Conservation (phyloP, 768 basidiomycete species). For the Leccinum olivaceopallidum region DNA sequence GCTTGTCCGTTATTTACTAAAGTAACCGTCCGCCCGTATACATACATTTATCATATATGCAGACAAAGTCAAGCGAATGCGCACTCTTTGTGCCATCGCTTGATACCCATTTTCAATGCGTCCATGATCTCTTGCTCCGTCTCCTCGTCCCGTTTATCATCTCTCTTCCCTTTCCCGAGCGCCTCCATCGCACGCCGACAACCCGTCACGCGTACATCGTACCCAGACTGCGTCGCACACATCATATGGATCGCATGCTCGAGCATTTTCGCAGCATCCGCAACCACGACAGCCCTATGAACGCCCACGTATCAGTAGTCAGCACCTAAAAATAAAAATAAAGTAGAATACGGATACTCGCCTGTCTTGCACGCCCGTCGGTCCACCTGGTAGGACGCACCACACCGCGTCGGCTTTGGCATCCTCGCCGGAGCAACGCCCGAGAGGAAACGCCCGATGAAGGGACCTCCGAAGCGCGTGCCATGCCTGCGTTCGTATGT, state of each 20-base stretch:
- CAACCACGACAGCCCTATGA: slow-evolving; percentile 43
- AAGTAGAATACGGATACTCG: slow-evolving; percentile 3
- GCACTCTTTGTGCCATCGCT: slow-evolving; percentile 8
- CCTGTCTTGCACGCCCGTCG: slow-evolving; percentile 25
- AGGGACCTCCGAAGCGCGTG: slow-evolving; percentile 42
- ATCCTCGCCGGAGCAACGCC: neutral
- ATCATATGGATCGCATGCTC: slow-evolving; percentile 51
- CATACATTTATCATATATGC: neutral
- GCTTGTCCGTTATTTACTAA: neutral
- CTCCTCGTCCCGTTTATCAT: neutral
- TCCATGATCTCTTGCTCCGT: slow-evolving; percentile 16
- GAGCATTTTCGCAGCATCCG: slow-evolving; percentile 42
- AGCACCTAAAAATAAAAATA: neutral
- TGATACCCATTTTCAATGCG: slow-evolving; percentile 2
- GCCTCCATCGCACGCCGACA: slow-evolving; percentile 38
- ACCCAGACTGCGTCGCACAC: slow-evolving; percentile 52
- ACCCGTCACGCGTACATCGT: slow-evolving; percentile 37
- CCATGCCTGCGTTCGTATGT: slow-evolving; percentile 39
- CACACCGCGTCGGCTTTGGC: slow-evolving; percentile 19
- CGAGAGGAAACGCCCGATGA: slow-evolving; percentile 22
- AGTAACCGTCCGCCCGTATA: neutral
- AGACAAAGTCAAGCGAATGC: neutral
- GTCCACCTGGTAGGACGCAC: slow-evolving; percentile 19
- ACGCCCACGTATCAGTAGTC: neutral
- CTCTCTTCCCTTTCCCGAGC: slow-evolving; percentile 18